Evolutionary conservation across 306 rosid species (phyloP).

Genomic region (Inga laurina): DNA sequence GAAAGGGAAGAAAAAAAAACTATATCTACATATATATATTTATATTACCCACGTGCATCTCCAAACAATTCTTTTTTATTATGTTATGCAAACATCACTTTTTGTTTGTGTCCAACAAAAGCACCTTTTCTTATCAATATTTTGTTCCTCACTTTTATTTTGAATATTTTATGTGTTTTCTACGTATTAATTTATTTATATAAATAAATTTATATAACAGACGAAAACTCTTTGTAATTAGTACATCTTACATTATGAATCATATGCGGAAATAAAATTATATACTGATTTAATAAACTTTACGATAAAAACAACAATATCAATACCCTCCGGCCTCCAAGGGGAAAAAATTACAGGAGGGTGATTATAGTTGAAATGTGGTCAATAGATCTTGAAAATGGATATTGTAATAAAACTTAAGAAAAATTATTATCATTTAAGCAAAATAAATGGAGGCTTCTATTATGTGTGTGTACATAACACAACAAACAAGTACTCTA

Average conservation of each 20-base stretch:
- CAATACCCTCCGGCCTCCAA: background rate
- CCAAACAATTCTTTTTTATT: background rate
- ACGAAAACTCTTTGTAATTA: background rate
- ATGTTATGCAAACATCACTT: background rate
- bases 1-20: constrained; percentile 1
- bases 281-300: background rate
- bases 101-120: background rate
- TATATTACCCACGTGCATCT: constrained; percentile 32
- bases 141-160: background rate
- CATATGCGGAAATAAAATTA: too few relatives aligned
- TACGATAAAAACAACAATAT: background rate
- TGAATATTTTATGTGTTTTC: background rate
- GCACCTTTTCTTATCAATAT: background rate
- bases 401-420: too few relatives aligned
- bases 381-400: too few relatives aligned
- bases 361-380: too few relatives aligned
- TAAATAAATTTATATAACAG: too few relatives aligned
- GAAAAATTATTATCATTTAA: too few relatives aligned
- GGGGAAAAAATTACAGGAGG: too few relatives aligned
- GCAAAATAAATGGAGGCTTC: too few relatives aligned
- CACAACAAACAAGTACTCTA: too few relatives aligned
- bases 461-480: too few relatives aligned
- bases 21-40: background rate
- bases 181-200: background rate
- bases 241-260: too few relatives aligned